These are phyloP conservation scores for Cercis canadensis DNA, from an alignment of 306 rosid genomes.

Conservation along the genomic window DNA sequence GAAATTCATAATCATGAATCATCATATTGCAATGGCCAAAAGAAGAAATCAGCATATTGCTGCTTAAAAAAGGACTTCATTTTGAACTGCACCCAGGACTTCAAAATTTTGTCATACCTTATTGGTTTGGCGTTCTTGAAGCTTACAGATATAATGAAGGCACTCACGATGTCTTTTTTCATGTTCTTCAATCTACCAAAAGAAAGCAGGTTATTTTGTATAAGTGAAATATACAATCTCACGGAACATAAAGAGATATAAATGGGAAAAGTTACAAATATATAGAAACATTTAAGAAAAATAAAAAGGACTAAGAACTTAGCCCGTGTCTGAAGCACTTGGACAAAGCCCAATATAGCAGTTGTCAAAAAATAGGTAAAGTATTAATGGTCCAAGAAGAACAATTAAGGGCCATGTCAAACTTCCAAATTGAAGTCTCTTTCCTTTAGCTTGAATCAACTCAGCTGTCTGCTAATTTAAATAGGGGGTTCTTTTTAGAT, in stretches of 20 bases:
- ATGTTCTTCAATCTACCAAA: constrained; percentile 57
- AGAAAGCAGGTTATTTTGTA: constrained; percentile 21
- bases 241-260: constrained; percentile 2
- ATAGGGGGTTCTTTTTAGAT: too few relatives aligned
- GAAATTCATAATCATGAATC: constrained; percentile 20
- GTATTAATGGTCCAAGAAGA: too few relatives aligned
- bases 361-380: too few relatives aligned
- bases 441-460: too few relatives aligned
- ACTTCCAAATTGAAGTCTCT: too few relatives aligned
- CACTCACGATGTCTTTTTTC: constrained; percentile 45
- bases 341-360: too few relatives aligned
- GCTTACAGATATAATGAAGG: constrained; percentile 42
- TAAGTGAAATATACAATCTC: not conserved
- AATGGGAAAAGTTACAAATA: constrained; percentile 1
- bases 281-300: not conserved
- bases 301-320: too few relatives aligned
- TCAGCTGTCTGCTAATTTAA: too few relatives aligned
- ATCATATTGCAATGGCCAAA: too few relatives aligned
- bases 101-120: constrained; percentile 54
- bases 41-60: not conserved
- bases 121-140: constrained; percentile 61
- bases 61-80: not conserved
- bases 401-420: too few relatives aligned
- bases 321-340: too few relatives aligned
- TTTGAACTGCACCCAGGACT: constrained; percentile 9